These are phyloP conservation scores for Trichoderma breve DNA, from an alignment of 2,329 filamentous ascomycete species.

Conservation along the genomic window DNA sequence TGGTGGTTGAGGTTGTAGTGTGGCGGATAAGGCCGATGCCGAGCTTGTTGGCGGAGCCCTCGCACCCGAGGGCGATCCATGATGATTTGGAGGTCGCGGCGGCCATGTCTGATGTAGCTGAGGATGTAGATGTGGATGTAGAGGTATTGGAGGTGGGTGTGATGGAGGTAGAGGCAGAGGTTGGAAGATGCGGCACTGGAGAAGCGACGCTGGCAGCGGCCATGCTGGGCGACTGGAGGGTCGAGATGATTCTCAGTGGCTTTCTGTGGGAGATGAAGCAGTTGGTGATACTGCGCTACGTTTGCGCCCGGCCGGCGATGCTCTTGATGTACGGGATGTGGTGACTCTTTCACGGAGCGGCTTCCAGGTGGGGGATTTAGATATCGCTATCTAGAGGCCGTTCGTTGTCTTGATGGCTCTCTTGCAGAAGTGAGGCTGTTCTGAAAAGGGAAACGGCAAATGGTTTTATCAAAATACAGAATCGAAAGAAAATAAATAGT, in stretches of 20 bases:
- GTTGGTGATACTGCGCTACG: neutral
- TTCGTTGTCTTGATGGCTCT: neutral
- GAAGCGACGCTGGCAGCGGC: constrained; percentile 5
- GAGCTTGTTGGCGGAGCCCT: constrained; percentile 97
- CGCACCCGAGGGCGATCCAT: constrained; percentile 60
- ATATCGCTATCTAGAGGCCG: neutral
- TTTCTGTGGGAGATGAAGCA: neutral
- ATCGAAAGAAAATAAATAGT: neutral
- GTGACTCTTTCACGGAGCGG: neutral
- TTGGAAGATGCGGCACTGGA: neutral
- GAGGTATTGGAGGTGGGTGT: neutral
- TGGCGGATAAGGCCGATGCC: constrained; percentile 91
- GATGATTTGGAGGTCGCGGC: constrained; percentile 21
- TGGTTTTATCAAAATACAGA: neutral
- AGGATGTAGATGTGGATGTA: neutral
- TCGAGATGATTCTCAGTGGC: neutral
- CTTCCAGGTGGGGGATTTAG: neutral
- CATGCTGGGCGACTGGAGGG: neutral
- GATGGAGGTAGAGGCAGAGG: neutral
- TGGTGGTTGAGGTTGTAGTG: constrained; percentile 52
- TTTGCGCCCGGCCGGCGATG: neutral
- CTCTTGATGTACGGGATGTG: neutral
- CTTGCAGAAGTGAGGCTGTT: neutral
- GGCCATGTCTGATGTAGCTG: neutral
- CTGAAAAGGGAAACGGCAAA: neutral